Base-by-base conservation (phyloP, 2,329 filamentous ascomycete genomes). In the Fusarium heterosporum region DNA sequence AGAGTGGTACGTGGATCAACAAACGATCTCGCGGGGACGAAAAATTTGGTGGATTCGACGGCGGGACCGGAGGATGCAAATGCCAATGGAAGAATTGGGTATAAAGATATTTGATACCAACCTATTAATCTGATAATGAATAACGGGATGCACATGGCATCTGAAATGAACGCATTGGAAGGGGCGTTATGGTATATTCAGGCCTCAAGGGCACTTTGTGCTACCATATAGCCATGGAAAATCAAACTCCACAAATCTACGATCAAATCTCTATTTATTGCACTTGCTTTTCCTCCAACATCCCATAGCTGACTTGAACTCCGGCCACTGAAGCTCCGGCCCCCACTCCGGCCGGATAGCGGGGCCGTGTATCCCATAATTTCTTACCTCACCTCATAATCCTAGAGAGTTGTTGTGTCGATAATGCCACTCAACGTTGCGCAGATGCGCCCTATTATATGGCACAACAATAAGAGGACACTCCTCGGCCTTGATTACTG, bases 51-150 rank as follows among this genome's bases (percentile, higher is more conserved):
- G 88, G 88, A 1, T 84, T 86, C 66, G 88, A 90, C 73, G 88
- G 88, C 22, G 88, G 88, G 36, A 84, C 81, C 1, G 87, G 87
- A 16, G 88, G 88, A 2, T 90, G 88, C 72, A 81, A 78, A 75
- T 90, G 88, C 73, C 79, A 83, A 68, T 90, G 87, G 85, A 79
- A 81, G 55, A 90, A 90, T 61, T 88, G 77, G 77, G 64, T 72
- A 16, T 73, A 52, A 64, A 53, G 40, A 41, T 26, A 51, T 42
- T 34, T 39, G 43, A 32, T 29, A 51, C 46, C 45, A 17, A 48
- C 36, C 32, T 49, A 12, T 51, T 66, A 49, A 61, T 70, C 32
- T 54, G 25, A 53, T 29, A 68, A 67, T 66, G 53, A 43, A 67
- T 66, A 49, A 43, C 19, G 22, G 40, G 34, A 51, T 51, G 55